These are phyloP conservation scores for Xylaria digitata DNA, from an alignment of 2,329 filamentous ascomycete genomes.

Conservation along the genomic window DNA sequence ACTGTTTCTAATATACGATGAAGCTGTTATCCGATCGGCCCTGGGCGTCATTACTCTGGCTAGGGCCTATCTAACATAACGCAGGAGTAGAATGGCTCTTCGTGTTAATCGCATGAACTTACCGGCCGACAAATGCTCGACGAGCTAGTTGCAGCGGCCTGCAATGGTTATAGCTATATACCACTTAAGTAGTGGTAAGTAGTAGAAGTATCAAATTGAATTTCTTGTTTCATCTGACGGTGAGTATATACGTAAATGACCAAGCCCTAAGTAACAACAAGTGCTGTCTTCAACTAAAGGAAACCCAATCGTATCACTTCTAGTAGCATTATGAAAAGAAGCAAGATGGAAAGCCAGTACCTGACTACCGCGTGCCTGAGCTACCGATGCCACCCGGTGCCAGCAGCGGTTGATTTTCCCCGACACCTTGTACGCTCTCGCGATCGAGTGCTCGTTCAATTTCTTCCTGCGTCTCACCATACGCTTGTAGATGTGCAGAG, in stretches of 20 bases:
- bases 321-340: slow-evolving; percentile 16
- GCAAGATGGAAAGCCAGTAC: slow-evolving; percentile 12
- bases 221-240: slow-evolving; percentile 16
- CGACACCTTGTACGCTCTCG: slow-evolving; percentile 50
- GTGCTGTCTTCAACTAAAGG: neutral
- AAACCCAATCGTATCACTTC: slow-evolving; percentile 7
- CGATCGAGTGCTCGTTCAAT: slow-evolving; percentile 51
- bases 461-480: slow-evolving; percentile 52
- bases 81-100: neutral
- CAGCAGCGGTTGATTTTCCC: slow-evolving; percentile 52
- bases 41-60: neutral
- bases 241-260: slow-evolving; percentile 21
- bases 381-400: slow-evolving; percentile 51
- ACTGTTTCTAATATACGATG: neutral
- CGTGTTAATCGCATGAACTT: neutral
- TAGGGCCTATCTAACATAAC: neutral
- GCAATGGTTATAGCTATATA: neutral
- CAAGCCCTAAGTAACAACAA: neutral
- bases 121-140: neutral
- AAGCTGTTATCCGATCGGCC: neutral
- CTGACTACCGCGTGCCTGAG: slow-evolving; percentile 47
- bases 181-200: neutral
- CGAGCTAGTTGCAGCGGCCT: neutral
- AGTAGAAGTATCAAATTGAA: neutral
- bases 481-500: slow-evolving; percentile 51